A percentile compares a stretch with the other conserved stretches of the same genome.
phyloP scores from a whole-genome alignment of 2,329 filamentous ascomycete species.

The Fusarium sp. region DNA sequence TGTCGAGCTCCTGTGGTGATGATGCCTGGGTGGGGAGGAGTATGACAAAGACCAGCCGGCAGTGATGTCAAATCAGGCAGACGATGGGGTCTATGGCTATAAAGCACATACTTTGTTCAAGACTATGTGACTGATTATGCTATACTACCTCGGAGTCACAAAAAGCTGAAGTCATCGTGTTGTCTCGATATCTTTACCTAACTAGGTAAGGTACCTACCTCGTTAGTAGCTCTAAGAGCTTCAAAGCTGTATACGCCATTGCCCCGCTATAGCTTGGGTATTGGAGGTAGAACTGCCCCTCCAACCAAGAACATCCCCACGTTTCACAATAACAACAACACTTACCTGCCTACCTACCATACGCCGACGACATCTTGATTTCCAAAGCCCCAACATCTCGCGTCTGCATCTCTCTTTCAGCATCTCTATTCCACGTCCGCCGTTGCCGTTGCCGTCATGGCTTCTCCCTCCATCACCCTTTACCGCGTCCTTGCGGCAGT shows the following conservation, averaged over 20 bases:
- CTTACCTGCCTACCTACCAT: background rate
- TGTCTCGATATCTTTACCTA: background rate
- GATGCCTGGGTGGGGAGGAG: background rate
- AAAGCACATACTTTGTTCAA: background rate
- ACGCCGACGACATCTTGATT: constrained; percentile 24
- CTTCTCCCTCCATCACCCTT: constrained; percentile 61
- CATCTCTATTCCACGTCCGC: background rate
- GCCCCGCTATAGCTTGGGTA: constrained; percentile 36
- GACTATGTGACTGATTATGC: background rate
- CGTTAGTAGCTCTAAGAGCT: background rate
- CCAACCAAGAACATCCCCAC: constrained; percentile 25
- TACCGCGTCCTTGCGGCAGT: constrained; percentile 83
- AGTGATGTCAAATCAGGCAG: background rate
- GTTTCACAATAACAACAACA: constrained; percentile 28
- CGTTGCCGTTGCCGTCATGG: constrained; percentile 42
- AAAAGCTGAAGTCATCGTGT: background rate
- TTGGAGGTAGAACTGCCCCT: constrained; percentile 23
- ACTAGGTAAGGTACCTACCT: no score
- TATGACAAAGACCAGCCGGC: background rate
- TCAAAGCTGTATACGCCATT: constrained; percentile 9
- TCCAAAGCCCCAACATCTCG: constrained; percentile 12
- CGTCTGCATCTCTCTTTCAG: constrained; percentile 1
- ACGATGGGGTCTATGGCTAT: background rate
- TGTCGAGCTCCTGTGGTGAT: background rate
- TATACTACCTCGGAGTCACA: background rate